These are phyloP conservation scores for Cinnamomum chago DNA, from an alignment of 164 flowering plant species.

Conservation along the genomic window DNA sequence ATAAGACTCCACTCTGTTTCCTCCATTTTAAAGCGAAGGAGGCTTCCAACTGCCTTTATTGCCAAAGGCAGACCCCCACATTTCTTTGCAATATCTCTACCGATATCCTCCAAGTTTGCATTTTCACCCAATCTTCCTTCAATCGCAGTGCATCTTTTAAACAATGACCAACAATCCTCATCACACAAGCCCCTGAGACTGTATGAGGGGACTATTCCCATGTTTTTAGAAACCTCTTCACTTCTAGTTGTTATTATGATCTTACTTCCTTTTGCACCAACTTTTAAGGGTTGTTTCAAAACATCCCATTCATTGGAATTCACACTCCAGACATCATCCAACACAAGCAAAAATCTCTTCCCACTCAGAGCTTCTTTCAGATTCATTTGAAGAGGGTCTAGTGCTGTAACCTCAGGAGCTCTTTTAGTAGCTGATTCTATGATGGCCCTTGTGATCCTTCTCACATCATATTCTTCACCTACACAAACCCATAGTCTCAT, in stretches of 20 bases:
- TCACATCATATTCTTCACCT: slow-evolving; percentile 4
- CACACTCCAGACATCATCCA: slow-evolving; percentile 21
- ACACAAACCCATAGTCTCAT: slow-evolving; percentile 5
- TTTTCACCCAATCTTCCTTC: background rate
- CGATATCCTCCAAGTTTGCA: background rate
- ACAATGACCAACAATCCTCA: slow-evolving; percentile 10
- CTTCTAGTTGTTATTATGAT: slow-evolving; percentile 17
- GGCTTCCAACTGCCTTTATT: slow-evolving; percentile 2
- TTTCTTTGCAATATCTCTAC: slow-evolving; percentile 5
- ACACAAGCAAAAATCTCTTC: slow-evolving; percentile 11
- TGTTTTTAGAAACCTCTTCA: slow-evolving; percentile 2
- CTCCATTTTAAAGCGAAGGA: background rate
- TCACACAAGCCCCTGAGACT: slow-evolving; percentile 9
- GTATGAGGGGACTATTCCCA: slow-evolving; percentile 8
- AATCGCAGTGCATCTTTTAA: background rate
- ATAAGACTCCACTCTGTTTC: slow-evolving; percentile 5
- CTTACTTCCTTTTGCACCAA: slow-evolving; percentile 14
- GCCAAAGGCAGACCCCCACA: slow-evolving; percentile 12
- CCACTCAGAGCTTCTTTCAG: slow-evolving; percentile 2
- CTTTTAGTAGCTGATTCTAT: background rate
- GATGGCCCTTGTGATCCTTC: background rate
- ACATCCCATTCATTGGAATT: slow-evolving; percentile 1
- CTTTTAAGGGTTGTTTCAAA: slow-evolving; percentile 3
- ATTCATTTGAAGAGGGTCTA: background rate
- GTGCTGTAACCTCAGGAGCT: background rate